Evolutionary conservation across 176 grass and related monocot species (phyloP).

Genomic region (Canna indica): DNA sequence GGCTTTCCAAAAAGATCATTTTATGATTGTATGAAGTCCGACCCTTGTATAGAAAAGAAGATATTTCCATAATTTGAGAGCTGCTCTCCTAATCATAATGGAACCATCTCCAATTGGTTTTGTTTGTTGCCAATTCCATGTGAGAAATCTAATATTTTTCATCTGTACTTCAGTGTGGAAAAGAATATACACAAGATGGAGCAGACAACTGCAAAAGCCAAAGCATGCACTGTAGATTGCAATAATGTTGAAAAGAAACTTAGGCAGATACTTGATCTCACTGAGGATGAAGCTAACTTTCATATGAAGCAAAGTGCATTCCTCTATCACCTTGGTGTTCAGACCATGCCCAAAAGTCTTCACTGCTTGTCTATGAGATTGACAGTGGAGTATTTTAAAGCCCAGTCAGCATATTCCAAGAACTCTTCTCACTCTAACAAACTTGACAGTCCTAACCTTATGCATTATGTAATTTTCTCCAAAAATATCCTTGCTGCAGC

Average conservation of each 20-base stretch:
- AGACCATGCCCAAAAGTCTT: conserved; percentile 95
- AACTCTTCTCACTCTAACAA: conserved; percentile 37
- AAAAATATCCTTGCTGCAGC: conserved; percentile 87
- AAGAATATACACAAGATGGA: conserved; percentile 74
- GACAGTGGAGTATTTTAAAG: conserved; percentile 92
- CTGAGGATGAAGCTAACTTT: conserved; percentile 92
- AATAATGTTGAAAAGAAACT: conserved; percentile 88
- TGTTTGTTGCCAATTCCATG: background rate
- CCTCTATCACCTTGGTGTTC: conserved; percentile 89
- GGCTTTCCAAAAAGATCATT: too few species aligned
- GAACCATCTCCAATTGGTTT: background rate
- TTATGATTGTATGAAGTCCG: too few species aligned
- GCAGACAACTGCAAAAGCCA: conserved; percentile 50
- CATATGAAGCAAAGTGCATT: conserved; percentile 98
- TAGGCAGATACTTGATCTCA: conserved; percentile 87
- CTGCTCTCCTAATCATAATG: too few species aligned
- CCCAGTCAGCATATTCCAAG: conserved; percentile 38
- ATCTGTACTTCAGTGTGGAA: conserved; percentile 48
- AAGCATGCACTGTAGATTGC: conserved; percentile 74
- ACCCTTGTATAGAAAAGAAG: too few species aligned
- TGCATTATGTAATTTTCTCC: conserved; percentile 89
- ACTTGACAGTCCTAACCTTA: conserved; percentile 47
- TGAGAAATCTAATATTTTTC: background rate
- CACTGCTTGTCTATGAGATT: conserved; percentile 98
- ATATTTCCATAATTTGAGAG: too few species aligned